A percentile compares a stretch with the other conserved stretches of the same genome.
These are phyloP conservation scores for Penicillium subrubescens DNA, from an alignment of 495 filamentous ascomycete genomes.

Conservation along the genomic window DNA sequence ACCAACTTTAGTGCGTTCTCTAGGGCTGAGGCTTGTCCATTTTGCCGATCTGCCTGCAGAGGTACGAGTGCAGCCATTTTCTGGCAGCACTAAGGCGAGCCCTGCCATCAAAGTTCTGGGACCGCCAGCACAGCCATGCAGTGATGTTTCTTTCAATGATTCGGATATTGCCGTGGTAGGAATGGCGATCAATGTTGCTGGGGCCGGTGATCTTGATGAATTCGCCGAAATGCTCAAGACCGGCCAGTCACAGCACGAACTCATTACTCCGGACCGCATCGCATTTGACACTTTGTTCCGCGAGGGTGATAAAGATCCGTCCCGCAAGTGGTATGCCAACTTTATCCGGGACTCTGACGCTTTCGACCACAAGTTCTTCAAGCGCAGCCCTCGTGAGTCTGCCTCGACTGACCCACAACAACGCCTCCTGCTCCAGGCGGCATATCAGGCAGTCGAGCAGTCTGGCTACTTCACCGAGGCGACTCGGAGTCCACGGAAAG, in stretches of 20 bases:
- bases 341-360: slow-evolving; percentile 46
- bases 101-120: not conserved
- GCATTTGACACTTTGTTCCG: slow-evolving; percentile 36
- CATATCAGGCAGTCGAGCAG: slow-evolving; percentile 54
- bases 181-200: slow-evolving; percentile 52
- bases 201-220: slow-evolving; percentile 48
- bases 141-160: not conserved
- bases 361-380: slow-evolving; percentile 60
- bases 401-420: slow-evolving; percentile 55
- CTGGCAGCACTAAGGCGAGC: not conserved
- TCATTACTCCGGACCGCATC: slow-evolving; percentile 40
- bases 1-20: slow-evolving; percentile 28
- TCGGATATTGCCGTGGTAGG: slow-evolving; percentile 54
- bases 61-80: slow-evolving; percentile 2
- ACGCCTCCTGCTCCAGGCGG: slow-evolving; percentile 48
- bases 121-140: not conserved
- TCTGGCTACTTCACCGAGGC: slow-evolving; percentile 39
- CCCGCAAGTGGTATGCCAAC: slow-evolving; percentile 47
- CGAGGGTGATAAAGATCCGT: slow-evolving; percentile 21
- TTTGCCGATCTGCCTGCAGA: slow-evolving; percentile 28
- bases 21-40: slow-evolving; percentile 27
- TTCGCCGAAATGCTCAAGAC: slow-evolving; percentile 45
- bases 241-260: slow-evolving; percentile 35
- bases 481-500: not conserved
- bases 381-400: slow-evolving; percentile 47